Percentiles rank a stretch among this genome's conserved stretches.
Evolutionary conservation across 768 basidiomycete genomes (phyloP).

Genomic region (Mrakia hoshinonis): DNA sequence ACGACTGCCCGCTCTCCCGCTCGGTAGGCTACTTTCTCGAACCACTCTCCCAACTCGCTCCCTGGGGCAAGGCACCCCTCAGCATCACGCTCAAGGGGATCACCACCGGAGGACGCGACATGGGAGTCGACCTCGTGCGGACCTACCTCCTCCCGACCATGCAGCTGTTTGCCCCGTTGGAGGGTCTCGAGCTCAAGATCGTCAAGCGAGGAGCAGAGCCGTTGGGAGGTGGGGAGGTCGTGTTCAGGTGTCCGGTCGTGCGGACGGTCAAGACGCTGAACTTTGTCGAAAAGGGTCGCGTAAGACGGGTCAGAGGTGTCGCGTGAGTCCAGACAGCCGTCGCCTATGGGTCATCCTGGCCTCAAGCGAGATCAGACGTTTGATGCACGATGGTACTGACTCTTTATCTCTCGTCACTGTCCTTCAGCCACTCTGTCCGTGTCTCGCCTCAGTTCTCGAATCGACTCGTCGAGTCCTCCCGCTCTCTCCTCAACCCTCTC

Average conservation of each 20-base stretch:
- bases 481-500: constrained; percentile 86
- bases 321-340: constrained; percentile 54
- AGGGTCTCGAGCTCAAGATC: constrained; percentile 87
- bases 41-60: constrained; percentile 77
- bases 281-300: constrained; percentile 81
- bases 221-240: constrained; percentile 70
- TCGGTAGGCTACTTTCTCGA: constrained; percentile 93
- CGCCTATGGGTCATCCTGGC: background rate
- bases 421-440: constrained; percentile 79
- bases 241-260: constrained; percentile 85
- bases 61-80: constrained; percentile 81
- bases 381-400: background rate
- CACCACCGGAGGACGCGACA: constrained; percentile 84
- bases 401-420: background rate
- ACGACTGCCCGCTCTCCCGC: constrained; percentile 81
- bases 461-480: constrained; percentile 88
- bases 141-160: constrained; percentile 86
- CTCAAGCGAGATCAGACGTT: background rate
- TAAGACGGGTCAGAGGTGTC: constrained; percentile 89
- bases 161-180: constrained; percentile 78
- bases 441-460: constrained; percentile 97
- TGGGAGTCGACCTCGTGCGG: constrained; percentile 79
- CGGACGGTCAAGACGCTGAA: constrained; percentile 86
- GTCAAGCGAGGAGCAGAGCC: constrained; percentile 90
- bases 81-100: constrained; percentile 76